Percentiles rank a stretch among this genome's conserved stretches.
These are phyloP conservation scores for Apiospora hydei DNA, from an alignment of 2,329 filamentous ascomycete species.

Conservation along the genomic window DNA sequence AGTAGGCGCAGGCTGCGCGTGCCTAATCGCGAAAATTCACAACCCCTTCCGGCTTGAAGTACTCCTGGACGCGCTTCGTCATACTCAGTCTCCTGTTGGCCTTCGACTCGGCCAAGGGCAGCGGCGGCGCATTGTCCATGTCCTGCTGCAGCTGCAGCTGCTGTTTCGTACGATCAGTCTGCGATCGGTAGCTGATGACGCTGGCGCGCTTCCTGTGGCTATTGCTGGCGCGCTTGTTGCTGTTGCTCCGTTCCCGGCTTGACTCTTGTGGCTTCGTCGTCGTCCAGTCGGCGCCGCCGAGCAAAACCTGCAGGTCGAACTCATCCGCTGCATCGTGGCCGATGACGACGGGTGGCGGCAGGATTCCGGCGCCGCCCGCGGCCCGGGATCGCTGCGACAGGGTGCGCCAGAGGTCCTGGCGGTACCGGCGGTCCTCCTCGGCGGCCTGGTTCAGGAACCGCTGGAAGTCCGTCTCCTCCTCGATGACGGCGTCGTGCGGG, in stretches of 20 bases:
- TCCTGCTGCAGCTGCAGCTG: not conserved
- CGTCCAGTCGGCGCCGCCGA: not conserved
- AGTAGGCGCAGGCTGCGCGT: not conserved
- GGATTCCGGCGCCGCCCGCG: not conserved
- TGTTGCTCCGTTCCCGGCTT: not conserved
- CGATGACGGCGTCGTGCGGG: slow-evolving; percentile 15
- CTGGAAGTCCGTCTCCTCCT: slow-evolving; percentile 26
- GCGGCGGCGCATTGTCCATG: too few relatives aligned
- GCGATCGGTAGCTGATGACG: slow-evolving; percentile 25
- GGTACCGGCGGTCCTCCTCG: slow-evolving; percentile 25
- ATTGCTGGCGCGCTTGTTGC: slow-evolving; percentile 9
- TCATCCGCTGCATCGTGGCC: not conserved
- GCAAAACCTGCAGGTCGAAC: slow-evolving; percentile 10
- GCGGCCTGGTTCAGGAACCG: slow-evolving; percentile 24
- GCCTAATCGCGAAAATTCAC: not conserved
- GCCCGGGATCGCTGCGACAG: slow-evolving; percentile 17
- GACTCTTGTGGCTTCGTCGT: not conserved
- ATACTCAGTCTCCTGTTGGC: slow-evolving; percentile 19
- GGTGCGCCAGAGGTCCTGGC: slow-evolving; percentile 22
- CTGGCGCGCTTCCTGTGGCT: slow-evolving; percentile 26
- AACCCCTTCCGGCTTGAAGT: slow-evolving; percentile 11
- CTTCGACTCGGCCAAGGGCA: not conserved
- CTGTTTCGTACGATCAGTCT: not conserved
- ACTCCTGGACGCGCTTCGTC: slow-evolving; percentile 24
- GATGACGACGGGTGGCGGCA: not conserved